Evolutionary conservation across 257 asterid species (phyloP), one percentile per base, ranked within the genome.

Genomic region (Mentha longifolia): DNA sequence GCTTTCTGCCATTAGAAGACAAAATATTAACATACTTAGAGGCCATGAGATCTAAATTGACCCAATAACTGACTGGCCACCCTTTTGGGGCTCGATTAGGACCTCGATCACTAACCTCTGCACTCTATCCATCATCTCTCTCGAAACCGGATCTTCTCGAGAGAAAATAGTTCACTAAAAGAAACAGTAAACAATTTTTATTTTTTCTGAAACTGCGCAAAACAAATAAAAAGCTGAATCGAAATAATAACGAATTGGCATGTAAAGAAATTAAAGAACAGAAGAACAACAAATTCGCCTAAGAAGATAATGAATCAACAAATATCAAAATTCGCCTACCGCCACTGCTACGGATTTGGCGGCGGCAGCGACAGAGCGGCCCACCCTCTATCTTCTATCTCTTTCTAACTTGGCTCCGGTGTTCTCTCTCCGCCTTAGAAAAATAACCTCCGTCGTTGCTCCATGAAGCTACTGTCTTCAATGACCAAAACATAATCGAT

Each of bases 1-100:
- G 99, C 88, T 89, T 95, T 74, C 99, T 87, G 59, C 99, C 99
- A 75, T 81, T 89, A 25, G 96, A 89, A 4, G 96, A 88, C 68
- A 95, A 75, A 72, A 95, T 85, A 73, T 87, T 92, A 1, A 95
- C 96, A 81, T 75, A 89, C 86, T 92, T 92, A 72, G 99, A 89
- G 43, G 99, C 98, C 99, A 95, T 88, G 31, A 95, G 83, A 95
- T 89, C 83, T 83, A 88, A 10, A 95, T 85, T 49, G 92, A 82
- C 50, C 94, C 89, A 15, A 88, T 61, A 73, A 95, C 43, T 1
- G 99, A 92, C 70, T 89, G 77, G 14, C 99, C 99, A 17, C 99
- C 96, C 51, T 76, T 79, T 61, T 82, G 95, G 33, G 92, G 95
- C 68, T 85, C 95, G 49, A 76, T 80, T 16, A 94, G 79, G 64